Percentiles rank a stretch among this genome's conserved stretches.
Evolutionary conservation across 148 eudicot species (phyloP).

Genomic region (Fagopyrum homotropicum): DNA sequence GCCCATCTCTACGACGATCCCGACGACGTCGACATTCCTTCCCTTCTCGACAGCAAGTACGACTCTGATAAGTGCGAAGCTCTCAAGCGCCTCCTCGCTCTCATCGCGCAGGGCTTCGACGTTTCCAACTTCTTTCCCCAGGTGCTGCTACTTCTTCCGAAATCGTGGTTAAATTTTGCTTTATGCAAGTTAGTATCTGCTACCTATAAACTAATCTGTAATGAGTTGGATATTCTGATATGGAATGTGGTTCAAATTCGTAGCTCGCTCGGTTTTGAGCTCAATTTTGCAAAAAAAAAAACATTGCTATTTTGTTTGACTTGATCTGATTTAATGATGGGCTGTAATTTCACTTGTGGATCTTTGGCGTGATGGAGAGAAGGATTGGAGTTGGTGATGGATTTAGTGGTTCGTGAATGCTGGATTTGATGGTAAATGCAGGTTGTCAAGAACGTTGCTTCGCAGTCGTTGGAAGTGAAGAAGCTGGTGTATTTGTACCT

Average conservation of each 20-base stretch:
- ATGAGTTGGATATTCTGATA: not conserved
- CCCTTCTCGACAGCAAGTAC: slow-evolving; percentile 84
- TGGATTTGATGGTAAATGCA: slow-evolving; percentile 17
- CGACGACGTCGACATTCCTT: slow-evolving; percentile 75
- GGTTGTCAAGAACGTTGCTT: slow-evolving; percentile 98
- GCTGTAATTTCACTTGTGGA: not conserved
- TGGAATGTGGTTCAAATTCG: not conserved
- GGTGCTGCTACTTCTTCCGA: slow-evolving; percentile 27
- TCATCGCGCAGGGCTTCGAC: slow-evolving; percentile 93
- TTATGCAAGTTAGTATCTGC: not conserved
- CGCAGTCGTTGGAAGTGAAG: slow-evolving; percentile 93
- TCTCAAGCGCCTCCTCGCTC: slow-evolving; percentile 91
- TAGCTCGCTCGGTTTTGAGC: not conserved
- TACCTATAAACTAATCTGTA: not conserved
- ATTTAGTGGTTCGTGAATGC: not conserved
- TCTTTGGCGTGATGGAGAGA: not conserved
- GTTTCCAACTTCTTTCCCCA: slow-evolving; percentile 96
- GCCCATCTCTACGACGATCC: slow-evolving; percentile 99
- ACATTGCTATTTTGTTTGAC: not conserved
- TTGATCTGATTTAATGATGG: not conserved
- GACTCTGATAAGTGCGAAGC: slow-evolving; percentile 93
- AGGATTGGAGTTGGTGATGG: not conserved
- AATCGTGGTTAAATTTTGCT: slow-evolving; percentile 6
- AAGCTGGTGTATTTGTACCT: slow-evolving; percentile 96
- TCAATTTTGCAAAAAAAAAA: not conserved